Evolutionary conservation across 1,139 yeast genomes (phyloP).

Genomic region (Debaryomyces subglobosus): DNA sequence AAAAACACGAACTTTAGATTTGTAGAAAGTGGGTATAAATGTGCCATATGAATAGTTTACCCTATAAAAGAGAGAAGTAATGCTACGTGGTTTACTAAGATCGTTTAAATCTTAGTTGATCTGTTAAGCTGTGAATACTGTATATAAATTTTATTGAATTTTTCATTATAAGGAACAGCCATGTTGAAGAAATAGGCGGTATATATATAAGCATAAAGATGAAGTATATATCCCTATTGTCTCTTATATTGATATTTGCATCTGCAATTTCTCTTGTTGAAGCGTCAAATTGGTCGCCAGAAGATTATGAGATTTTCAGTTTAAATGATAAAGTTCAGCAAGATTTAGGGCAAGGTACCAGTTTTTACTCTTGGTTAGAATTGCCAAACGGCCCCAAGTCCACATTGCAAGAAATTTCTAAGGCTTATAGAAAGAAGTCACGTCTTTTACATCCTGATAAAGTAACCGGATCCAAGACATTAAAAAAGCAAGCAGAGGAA

Average conservation of each 20-base stretch:
- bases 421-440: constrained; percentile 75
- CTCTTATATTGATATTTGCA: constrained; percentile 11
- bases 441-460: constrained; percentile 86
- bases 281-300: constrained; percentile 45
- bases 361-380: constrained; percentile 72
- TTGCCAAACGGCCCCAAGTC: constrained; percentile 57
- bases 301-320: constrained; percentile 81
- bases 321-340: constrained; percentile 66
- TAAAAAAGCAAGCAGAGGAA: constrained; percentile 50
- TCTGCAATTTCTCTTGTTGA: constrained; percentile 20
- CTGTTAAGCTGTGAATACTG: constrained; percentile 1
- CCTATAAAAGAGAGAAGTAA: neutral
- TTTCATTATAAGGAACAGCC: neutral
- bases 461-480: constrained; percentile 44
- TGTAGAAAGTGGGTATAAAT: constrained; percentile 39
- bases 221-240: neutral
- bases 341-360: constrained; percentile 63
- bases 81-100: neutral
- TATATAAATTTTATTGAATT: neutral
- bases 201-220: neutral
- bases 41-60: constrained; percentile 21
- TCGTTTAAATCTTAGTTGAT: neutral
- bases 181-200: neutral
- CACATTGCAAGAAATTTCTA: constrained; percentile 62
- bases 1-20: constrained; percentile 37